Base-by-base conservation (phyloP, 495 filamentous ascomycete genomes). In the Penicillium silybi region DNA sequence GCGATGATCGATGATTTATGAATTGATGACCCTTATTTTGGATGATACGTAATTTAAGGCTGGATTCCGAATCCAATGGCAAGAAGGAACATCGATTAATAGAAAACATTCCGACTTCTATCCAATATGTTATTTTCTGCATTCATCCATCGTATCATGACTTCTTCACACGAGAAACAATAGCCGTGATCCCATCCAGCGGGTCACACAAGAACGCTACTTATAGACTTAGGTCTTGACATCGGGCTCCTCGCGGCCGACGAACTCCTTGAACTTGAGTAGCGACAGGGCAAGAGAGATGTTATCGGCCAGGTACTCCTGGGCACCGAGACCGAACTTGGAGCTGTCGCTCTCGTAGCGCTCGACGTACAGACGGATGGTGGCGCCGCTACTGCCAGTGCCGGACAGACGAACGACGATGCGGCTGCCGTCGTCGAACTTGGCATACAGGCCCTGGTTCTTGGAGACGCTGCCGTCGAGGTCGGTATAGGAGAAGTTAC, bases 401-500 rank as follows among this genome's bases (percentile, higher is more conserved):
- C 93, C 93, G 1, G 92, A 97, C 60, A 98, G 71, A 53, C 93
- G 85, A 44, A 97, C 90, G 27, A 98, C 88, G 44, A 97, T 92
- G 47, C 93, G 85, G 73, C 88, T 92, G 52, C 93, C 93, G 48
- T 95, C 90, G 44, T 91, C 89, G 74, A 97, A 97, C 72, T 90
- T 89, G 70, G 89, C 87, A 62, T 88, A 98, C 53, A 97, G 83
- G 46, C 93, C 93, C 74, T 98, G 93, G 79, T 96, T 96, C 64
- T 92, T 88, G 67, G 89, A 84, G 20, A 97, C 90, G 51, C 89
- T 95, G 47, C 92, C 92, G 61, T 98, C 93, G 18, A 97, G 83
- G 70, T 98, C 93, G 3, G 88, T 97, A 80, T 98, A 98, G 11
- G 85, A 84, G 77, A 98, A 98, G 78, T 98, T 91, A 53, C 91